Percentiles rank a stretch among this genome's conserved stretches.
phyloP scores from a whole-genome alignment of 306 rosid species.

The Arachis stenosperma region DNA sequence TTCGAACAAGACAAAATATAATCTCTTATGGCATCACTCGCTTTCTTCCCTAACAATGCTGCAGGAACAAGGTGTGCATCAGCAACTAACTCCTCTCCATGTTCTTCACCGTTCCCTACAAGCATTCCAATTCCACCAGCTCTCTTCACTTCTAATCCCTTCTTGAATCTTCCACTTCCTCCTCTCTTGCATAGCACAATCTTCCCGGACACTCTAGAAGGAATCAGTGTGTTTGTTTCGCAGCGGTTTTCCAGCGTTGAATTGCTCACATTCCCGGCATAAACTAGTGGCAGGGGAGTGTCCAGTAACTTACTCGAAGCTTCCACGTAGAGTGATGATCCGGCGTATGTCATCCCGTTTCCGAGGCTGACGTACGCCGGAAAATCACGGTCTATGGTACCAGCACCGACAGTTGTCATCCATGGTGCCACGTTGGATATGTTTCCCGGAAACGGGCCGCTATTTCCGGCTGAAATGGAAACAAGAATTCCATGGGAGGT shows the following conservation, averaged over 20 bases:
- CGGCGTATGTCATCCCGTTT: constrained; percentile 56
- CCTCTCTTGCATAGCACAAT: constrained; percentile 87
- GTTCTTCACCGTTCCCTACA: constrained; percentile 58
- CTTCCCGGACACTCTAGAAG: constrained; percentile 62
- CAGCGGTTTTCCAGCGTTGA: constrained; percentile 59
- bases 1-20: constrained; percentile 50
- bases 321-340: constrained; percentile 74
- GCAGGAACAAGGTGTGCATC: constrained; percentile 76
- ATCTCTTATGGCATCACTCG: constrained; percentile 56
- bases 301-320: constrained; percentile 36
- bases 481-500: constrained; percentile 68
- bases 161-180: constrained; percentile 61
- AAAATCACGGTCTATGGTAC: constrained; percentile 87
- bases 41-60: constrained; percentile 63
- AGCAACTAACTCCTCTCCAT: constrained; percentile 84
- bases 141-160: constrained; percentile 65
- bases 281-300: constrained; percentile 58
- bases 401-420: constrained; percentile 89
- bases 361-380: constrained; percentile 67
- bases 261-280: constrained; percentile 56
- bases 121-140: constrained; percentile 93
- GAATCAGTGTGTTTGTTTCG: constrained; percentile 43
- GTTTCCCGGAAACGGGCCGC: constrained; percentile 57
- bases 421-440: constrained; percentile 86
- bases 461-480: constrained; percentile 84